Evolutionary conservation across 306 rosid genomes (phyloP), one percentile per base, ranked within the genome.

Genomic region (Comarum palustre): DNA sequence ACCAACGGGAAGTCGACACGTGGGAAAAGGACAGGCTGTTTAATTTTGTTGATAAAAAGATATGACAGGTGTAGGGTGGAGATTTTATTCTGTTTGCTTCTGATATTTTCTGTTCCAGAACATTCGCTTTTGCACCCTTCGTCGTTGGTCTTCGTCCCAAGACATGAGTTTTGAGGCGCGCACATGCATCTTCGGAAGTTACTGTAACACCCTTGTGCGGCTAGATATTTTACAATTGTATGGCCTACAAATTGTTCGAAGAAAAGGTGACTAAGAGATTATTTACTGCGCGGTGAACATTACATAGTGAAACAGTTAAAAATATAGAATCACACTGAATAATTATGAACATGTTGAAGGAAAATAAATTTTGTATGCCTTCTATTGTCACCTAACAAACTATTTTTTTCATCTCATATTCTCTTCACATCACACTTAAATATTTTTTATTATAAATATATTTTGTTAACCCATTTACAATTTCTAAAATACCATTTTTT

Each of bases 11-110:
- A 2, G 24, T 11, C 31, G 73, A 71, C 66, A 72, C 58, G 71
- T 57, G 7, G 4, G 41, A 2, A 20, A 76, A 20, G 41, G 60
- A 60, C 51, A 19, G 66, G 39, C 55, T 20, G 69, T 39, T 69
- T 7, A 55, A 51, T n/a, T 39, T 14, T 41, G 36, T 4, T 0
- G 7, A 24, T 2, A 22, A 54, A 41, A 4, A 20, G 19, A 59
- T 8, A 24, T n/a, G 69, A 73, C 76, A 81, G 72, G 79, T 77
- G 84, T 68, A 41, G 43, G 79, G 82, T 42, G 46, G 36, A 1
- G 70, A 72, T 60, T 73, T 36, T 38, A 5, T 57, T 59, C 46
- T 29, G 45, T 29, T 36, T 36, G 17, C 25, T 80, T 17, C 16
- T 32, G 77, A 45, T 75, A n/a, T 31, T 69, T 50, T 9, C 16